Evolutionary conservation across 2,329 filamentous ascomycete genomes (phyloP).

Genomic region (Helotiales sp.): DNA sequence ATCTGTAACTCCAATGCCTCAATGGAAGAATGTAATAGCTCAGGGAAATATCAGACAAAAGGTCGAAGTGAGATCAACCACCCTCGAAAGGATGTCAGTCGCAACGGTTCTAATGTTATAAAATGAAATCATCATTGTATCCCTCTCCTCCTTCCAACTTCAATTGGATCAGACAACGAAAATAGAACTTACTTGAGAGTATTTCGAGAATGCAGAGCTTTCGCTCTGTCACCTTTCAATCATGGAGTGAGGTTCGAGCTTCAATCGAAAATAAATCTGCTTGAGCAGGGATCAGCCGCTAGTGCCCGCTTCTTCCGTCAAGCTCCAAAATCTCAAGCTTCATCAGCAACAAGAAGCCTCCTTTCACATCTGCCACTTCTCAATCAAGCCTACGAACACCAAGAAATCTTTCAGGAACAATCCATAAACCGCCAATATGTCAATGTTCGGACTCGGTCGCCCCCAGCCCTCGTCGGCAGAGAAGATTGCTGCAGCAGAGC

Average conservation of each 20-base stretch:
- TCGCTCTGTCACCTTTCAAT: not conserved
- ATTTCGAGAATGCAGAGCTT: slow-evolving; percentile 1
- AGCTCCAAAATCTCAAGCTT: slow-evolving; percentile 26
- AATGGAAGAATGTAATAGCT: slow-evolving; percentile 9
- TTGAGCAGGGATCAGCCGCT: slow-evolving; percentile 8
- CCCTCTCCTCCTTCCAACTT: not conserved
- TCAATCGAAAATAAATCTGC: slow-evolving; percentile 17
- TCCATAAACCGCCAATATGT: slow-evolving; percentile 52
- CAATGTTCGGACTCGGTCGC: slow-evolving; percentile 69
- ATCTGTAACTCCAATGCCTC: not conserved
- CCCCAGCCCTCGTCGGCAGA: slow-evolving; percentile 91
- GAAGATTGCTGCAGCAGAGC: slow-evolving; percentile 95
- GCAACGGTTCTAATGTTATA: slow-evolving; percentile 58
- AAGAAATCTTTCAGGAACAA: not conserved
- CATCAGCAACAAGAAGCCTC: slow-evolving; percentile 6
- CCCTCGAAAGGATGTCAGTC: slow-evolving; percentile 52
- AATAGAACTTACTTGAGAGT: slow-evolving; percentile 20
- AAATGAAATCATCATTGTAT: slow-evolving; percentile 50
- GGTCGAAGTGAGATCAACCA: slow-evolving; percentile 53
- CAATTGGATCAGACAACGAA: not conserved
- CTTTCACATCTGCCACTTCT: slow-evolving; percentile 1
- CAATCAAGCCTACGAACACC: not conserved
- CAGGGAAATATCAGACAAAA: slow-evolving; percentile 44
- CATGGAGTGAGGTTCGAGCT: not conserved
- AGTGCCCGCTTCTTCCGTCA: slow-evolving; percentile 16